Evolutionary conservation across 2,329 filamentous ascomycete species (phyloP).

Genomic region (Sporothrix inflata): DNA sequence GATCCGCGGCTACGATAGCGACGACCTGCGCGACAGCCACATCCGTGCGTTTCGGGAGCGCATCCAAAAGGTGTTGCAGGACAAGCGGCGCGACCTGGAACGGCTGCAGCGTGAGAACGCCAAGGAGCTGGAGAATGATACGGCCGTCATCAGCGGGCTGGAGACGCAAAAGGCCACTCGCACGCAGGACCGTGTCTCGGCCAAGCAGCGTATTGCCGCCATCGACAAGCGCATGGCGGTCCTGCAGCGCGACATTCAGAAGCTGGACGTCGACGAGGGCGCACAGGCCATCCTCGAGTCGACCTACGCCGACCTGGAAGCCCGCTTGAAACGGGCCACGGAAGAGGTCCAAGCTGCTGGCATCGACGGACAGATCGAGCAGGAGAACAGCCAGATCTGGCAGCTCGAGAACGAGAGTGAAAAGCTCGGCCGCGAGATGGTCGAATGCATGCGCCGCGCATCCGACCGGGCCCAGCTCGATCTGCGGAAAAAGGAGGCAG

Average conservation of each 20-base stretch:
- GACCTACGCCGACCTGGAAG: conserved; percentile 70
- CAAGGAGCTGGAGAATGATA: conserved; percentile 74
- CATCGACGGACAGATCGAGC: conserved; percentile 72
- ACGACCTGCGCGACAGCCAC: conserved; percentile 70
- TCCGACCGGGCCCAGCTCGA: conserved; percentile 84
- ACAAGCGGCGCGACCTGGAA: conserved; percentile 75
- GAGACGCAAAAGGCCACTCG: conserved; percentile 73
- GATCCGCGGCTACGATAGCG: conserved; percentile 80
- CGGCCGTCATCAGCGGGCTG: conserved; percentile 70
- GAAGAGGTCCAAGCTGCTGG: conserved; percentile 64
- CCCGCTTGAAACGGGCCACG: conserved; percentile 63
- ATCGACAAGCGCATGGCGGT: conserved; percentile 72
- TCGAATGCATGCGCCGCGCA: conserved; percentile 79
- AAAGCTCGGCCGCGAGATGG: conserved; percentile 75
- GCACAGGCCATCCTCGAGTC: conserved; percentile 76
- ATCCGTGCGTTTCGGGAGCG: conserved; percentile 77
- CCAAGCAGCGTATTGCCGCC: conserved; percentile 70
- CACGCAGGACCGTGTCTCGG: conserved; percentile 72
- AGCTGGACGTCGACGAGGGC: conserved; percentile 85
- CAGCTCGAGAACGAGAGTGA: conserved; percentile 73
- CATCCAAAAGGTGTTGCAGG: conserved; percentile 72
- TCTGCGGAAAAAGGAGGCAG: conserved; percentile 77
- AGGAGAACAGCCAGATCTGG: conserved; percentile 66
- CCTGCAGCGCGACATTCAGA: conserved; percentile 69
- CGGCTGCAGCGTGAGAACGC: conserved; percentile 72